Evolutionary conservation across 129 eudicot genomes (phyloP).

Genomic region (Chrysanthemum lavandulifolium): DNA sequence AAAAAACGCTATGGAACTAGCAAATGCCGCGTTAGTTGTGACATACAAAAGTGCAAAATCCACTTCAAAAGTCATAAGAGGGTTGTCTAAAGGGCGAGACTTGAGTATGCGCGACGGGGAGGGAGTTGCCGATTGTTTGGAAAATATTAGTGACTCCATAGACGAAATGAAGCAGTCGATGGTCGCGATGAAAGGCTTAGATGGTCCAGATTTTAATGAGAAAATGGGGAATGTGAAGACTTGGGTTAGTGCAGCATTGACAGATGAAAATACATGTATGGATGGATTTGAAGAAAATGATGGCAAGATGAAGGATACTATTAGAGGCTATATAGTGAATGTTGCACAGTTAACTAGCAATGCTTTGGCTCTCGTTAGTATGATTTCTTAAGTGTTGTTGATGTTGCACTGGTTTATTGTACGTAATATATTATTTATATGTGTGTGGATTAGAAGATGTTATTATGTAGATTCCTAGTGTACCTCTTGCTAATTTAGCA

Average conservation of each 20-base stretch:
- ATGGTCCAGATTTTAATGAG: conserved; percentile 38
- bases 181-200: conserved; percentile 39
- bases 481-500: neutral
- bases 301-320: conserved; percentile 35
- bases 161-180: conserved; percentile 41
- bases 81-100: conserved; percentile 27
- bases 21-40: conserved; percentile 30
- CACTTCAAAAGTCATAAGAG: conserved; percentile 22
- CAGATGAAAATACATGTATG: conserved; percentile 55
- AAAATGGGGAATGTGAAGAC: conserved; percentile 47
- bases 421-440: neutral
- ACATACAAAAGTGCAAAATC: conserved; percentile 29
- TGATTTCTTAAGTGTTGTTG: conserved; percentile 11
- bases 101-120: conserved; percentile 34
- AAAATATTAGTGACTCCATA: conserved; percentile 37
- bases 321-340: conserved; percentile 33
- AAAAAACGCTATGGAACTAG: conserved; percentile 29
- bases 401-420: no score
- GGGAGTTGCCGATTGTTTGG: conserved; percentile 40
- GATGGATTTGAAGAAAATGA: conserved; percentile 45
- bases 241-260: conserved; percentile 60
- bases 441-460: neutral
- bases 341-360: conserved; percentile 45
- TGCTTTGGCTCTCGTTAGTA: conserved; percentile 46
- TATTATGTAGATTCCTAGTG: conserved; percentile 9